Evolutionary conservation across 1,284 basidiomycete species (phyloP), one percentile per base, ranked within the genome.

Genomic region (Pyrrhoderma lamaoense): DNA sequence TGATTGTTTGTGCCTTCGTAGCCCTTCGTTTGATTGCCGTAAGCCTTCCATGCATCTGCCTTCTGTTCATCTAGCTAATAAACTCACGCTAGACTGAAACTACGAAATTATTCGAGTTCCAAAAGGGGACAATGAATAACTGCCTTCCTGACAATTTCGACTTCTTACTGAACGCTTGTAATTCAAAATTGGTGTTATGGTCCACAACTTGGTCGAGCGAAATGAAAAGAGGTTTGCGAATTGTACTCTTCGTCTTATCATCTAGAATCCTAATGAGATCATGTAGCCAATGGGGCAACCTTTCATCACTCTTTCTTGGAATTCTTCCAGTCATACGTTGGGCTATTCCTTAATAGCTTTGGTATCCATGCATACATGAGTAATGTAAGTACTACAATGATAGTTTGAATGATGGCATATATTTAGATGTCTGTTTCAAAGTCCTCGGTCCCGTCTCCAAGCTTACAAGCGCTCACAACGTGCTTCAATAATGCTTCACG

Each of bases 331-430:
- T 69, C 86, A 19, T 79, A 90, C 62, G 82, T 86, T 43, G 73
- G 82, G 53, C 69, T 90, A 42, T 90, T 89, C 68, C 68, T 90
- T 59, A 90, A 90, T 65, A 86, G 82, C 56, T 85, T 88, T 63
- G 87, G 84, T 22, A 76, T 89, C 44, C 79, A 84, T 59, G 72
- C 75, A 21, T 75, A 77, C 23, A 73, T 80, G 62, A 64, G 69
- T 49, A 74, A 77, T 55, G 82, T 78, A 59, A 60, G 77, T 65
- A 18, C 3, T 25, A 23, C 45, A 39, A 39, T 11, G 7, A 31
- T 31, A 31, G 27, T 5, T 31, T 31, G 11, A 5, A 5, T 5
- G 27, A 42, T 11, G 44, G 40, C 37, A 43, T 21, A 34, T 40
- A 49, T n/a, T 34, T 38, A 45, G 46, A 9, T 21, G 36, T 31